These are phyloP conservation scores for Nicotiana tomentosiformis DNA, from an alignment of 257 asterid genomes.

Conservation along the genomic window DNA sequence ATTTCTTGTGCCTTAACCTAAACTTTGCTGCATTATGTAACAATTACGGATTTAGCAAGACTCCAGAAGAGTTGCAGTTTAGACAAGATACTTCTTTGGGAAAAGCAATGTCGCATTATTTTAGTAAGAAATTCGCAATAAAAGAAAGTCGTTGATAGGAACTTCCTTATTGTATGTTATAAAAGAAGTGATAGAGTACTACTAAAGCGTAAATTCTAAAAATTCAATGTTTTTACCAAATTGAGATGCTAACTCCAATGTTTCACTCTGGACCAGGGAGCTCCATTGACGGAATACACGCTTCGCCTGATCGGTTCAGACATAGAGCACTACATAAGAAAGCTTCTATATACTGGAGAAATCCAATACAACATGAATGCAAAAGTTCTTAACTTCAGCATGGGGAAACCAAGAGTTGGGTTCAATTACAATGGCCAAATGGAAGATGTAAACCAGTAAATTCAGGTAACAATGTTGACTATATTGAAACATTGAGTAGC, in stretches of 20 bases:
- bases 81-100: no score
- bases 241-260: neutral
- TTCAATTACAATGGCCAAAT: constrained; percentile 57
- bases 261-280: constrained; percentile 51
- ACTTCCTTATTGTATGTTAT: neutral
- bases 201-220: neutral
- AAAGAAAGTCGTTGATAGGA: no score
- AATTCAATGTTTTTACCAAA: neutral
- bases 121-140: no score
- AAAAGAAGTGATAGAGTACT: neutral
- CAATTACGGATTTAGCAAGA: neutral
- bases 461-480: neutral
- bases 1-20: neutral
- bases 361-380: constrained; percentile 89
- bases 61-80: no score
- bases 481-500: constrained; percentile 7
- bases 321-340: constrained; percentile 79
- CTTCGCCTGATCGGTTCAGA: constrained; percentile 91
- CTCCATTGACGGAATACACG: constrained; percentile 80
- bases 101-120: no score
- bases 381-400: constrained; percentile 83
- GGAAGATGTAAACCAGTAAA: constrained; percentile 31
- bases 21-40: neutral
- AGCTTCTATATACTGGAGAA: constrained; percentile 65
- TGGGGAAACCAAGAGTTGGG: constrained; percentile 88